A percentile compares a stretch with the other conserved stretches of the same genome.
Evolutionary conservation across 2,329 filamentous ascomycete species (phyloP).

Genomic region (Madurella fahalii): DNA sequence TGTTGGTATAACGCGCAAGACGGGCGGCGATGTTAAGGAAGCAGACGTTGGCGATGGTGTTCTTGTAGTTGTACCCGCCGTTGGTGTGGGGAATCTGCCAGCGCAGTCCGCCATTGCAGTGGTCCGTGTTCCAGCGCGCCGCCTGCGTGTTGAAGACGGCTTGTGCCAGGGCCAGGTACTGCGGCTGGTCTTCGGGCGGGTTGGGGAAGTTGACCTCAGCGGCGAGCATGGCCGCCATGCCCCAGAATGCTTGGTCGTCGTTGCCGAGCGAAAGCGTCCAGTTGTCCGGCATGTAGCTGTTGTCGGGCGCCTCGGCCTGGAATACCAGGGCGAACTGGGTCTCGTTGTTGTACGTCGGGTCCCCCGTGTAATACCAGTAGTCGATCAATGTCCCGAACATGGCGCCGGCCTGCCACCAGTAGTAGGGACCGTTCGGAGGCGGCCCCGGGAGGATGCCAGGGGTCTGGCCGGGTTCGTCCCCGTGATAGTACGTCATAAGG

Average conservation of each 20-base stretch:
- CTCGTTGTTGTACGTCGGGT: constrained; percentile 52
- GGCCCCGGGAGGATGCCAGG: constrained; percentile 47
- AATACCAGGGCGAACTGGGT: constrained; percentile 24
- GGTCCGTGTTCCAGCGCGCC: constrained; percentile 54
- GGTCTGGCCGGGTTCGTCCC: constrained; percentile 40
- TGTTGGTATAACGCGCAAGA: constrained; percentile 54
- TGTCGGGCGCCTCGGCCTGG: constrained; percentile 28
- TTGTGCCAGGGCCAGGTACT: constrained; percentile 52
- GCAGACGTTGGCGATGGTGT: constrained; percentile 39
- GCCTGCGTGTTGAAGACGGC: constrained; percentile 56
- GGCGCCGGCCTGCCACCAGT: constrained; percentile 64
- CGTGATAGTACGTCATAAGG: constrained; percentile 43
- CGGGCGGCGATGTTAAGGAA: constrained; percentile 47
- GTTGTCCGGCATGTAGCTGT: constrained; percentile 30
- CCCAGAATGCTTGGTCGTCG: constrained; percentile 66
- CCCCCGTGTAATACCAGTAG: constrained; percentile 61
- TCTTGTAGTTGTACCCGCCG: constrained; percentile 60
- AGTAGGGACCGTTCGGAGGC: constrained; percentile 46
- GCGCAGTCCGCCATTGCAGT: constrained; percentile 53
- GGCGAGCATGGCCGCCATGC: constrained; percentile 52
- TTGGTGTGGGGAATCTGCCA: constrained; percentile 63
- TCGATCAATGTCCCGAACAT: constrained; percentile 61
- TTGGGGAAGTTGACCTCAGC: constrained; percentile 54
- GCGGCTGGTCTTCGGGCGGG: constrained; percentile 44
- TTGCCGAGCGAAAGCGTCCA: constrained; percentile 41